Evolutionary conservation across 441 rosid genomes (phyloP).

Genomic region (Flueggea neowawraea): DNA sequence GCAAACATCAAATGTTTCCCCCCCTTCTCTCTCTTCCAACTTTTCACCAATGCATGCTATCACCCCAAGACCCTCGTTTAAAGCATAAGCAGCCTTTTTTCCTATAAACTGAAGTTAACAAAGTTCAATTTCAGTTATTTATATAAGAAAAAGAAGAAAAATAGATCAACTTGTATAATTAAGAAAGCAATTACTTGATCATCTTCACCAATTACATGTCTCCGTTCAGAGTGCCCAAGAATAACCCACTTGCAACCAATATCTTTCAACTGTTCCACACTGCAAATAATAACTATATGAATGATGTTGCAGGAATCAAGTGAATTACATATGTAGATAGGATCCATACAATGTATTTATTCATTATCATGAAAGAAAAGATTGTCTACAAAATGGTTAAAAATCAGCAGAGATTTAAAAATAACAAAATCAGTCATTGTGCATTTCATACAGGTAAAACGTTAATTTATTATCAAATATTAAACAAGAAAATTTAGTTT

Average conservation of each 20-base stretch:
- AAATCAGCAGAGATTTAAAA: no score
- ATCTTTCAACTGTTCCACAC: conserved; percentile 93
- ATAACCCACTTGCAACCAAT: conserved; percentile 96
- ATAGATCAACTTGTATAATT: conserved; percentile 1
- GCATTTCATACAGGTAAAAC: no score
- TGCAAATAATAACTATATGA: conserved; percentile 24
- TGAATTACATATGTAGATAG: no score
- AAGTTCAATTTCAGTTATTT: conserved; percentile 15
- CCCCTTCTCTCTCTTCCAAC: conserved; percentile 90
- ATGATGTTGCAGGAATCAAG: not conserved
- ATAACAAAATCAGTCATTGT: no score
- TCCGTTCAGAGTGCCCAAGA: conserved; percentile 95
- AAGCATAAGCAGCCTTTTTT: conserved; percentile 91
- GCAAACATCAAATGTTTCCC: conserved; percentile 93
- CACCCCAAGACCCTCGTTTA: conserved; percentile 81
- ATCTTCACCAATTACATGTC: conserved; percentile 88
- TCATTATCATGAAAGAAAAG: no score
- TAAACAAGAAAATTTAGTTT: no score
- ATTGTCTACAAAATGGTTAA: no score
- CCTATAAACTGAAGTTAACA: conserved; percentile 72
- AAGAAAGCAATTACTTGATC: conserved; percentile 48
- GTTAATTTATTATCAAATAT: no score
- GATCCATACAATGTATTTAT: no score
- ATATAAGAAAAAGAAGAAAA: not conserved
- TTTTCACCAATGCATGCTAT: conserved; percentile 94